Conservation (phyloP, 345 rosid genomes). For the Turnera subulata region DNA sequence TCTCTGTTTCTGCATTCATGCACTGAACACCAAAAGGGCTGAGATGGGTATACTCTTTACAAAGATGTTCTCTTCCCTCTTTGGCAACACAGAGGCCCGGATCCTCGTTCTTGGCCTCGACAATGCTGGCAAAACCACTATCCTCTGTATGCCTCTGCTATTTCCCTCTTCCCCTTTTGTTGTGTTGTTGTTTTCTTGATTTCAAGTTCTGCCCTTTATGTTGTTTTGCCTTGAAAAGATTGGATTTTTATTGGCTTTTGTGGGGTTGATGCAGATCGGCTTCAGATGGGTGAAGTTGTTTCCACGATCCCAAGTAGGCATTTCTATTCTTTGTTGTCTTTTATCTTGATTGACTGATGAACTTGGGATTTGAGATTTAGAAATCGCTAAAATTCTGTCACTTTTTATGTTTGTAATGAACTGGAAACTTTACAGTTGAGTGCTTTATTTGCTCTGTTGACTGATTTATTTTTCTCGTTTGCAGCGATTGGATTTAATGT, state of each 20-base stretch:
- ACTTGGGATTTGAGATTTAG: too few relatives aligned
- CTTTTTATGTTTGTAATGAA: too few relatives aligned
- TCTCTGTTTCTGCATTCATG: too few relatives aligned
- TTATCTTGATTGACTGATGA: background rate
- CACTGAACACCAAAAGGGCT: too few relatives aligned
- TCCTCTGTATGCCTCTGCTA: slow-evolving; percentile 47
- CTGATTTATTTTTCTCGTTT: slow-evolving; percentile 26
- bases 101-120: slow-evolving; percentile 90
- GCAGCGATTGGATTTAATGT: slow-evolving; percentile 96
- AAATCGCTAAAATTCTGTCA: too few relatives aligned
- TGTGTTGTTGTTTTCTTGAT: background rate
- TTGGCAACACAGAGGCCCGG: slow-evolving; percentile 78
- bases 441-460: background rate
- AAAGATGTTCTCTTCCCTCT: slow-evolving; percentile 68
- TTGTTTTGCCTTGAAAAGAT: too few relatives aligned
- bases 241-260: slow-evolving; percentile 15
- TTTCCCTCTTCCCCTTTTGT: slow-evolving; percentile 2
- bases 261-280: slow-evolving; percentile 83
- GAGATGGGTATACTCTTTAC: slow-evolving; percentile 78
- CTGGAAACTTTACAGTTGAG: background rate
- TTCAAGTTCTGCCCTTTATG: too few relatives aligned
- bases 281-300: slow-evolving; percentile 98
- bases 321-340: background rate
- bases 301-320: slow-evolving; percentile 93
- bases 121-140: slow-evolving; percentile 91